Evolutionary conservation across 805 yeast species (phyloP).

Genomic region (Starmerella gropengiesseri): DNA sequence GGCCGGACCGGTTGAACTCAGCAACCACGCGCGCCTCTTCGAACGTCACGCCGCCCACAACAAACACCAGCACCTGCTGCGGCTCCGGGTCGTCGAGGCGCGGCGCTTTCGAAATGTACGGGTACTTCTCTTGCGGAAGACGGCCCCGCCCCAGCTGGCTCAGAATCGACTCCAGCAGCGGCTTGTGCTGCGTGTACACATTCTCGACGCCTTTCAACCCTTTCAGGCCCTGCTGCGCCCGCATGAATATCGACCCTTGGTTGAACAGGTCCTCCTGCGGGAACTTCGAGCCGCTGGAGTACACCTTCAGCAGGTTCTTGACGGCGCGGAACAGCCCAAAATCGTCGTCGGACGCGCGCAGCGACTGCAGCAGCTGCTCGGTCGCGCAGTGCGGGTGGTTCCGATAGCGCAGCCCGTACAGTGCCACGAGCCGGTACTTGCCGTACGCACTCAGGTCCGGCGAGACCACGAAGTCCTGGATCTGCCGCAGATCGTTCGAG

Average conservation of each 20-base stretch:
- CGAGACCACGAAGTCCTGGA: constrained; percentile 44
- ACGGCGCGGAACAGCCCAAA: constrained; percentile 31
- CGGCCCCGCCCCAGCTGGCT: constrained; percentile 35
- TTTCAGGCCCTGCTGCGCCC: constrained; percentile 36
- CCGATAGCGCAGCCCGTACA: constrained; percentile 68
- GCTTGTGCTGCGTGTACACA: constrained; percentile 83
- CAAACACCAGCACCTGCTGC: constrained; percentile 31
- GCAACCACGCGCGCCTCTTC: constrained; percentile 82
- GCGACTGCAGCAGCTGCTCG: constrained; percentile 31
- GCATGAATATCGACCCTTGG: constrained; percentile 32
- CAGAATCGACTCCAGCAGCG: constrained; percentile 48
- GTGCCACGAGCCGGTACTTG: constrained; percentile 60
- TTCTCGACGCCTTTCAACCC: constrained; percentile 36
- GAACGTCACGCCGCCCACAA: constrained; percentile 80
- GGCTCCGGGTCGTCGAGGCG: constrained; percentile 28
- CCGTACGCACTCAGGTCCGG: constrained; percentile 37
- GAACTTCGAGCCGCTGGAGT: constrained; percentile 33
- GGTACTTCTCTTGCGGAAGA: constrained; percentile 34
- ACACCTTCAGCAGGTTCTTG: constrained; percentile 35
- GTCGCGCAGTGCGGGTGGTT: constrained; percentile 38
- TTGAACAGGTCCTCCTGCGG: constrained; percentile 36
- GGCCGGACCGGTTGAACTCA: constrained; percentile 46
- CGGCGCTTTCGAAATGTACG: constrained; percentile 31
- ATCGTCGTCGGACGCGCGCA: constrained; percentile 25
- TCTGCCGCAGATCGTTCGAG: constrained; percentile 42